These are phyloP conservation scores for Acer saccharum DNA, from an alignment of 345 rosid genomes.

Conservation along the genomic window DNA sequence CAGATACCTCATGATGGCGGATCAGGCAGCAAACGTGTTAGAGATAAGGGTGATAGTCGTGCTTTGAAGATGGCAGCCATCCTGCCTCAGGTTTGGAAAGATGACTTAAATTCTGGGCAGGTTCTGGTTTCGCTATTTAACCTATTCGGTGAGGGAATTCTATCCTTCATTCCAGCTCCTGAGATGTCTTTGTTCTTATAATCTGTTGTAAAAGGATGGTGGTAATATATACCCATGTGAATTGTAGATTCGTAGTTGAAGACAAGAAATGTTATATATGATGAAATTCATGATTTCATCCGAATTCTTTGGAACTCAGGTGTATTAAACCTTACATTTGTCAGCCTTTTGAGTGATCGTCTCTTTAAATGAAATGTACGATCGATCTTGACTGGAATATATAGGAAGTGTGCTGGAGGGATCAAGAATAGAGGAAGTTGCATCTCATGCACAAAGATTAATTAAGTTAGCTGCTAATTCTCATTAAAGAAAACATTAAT, in stretches of 20 bases:
- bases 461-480: too few relatives aligned
- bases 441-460: too few relatives aligned
- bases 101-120: conserved; percentile 69
- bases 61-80: conserved; percentile 50
- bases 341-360: neutral
- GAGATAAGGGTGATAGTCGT: conserved; percentile 27
- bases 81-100: conserved; percentile 73
- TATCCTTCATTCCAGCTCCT: conserved; percentile 76
- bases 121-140: conserved; percentile 63
- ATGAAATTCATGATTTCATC: neutral
- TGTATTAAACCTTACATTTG: neutral
- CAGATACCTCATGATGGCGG: conserved; percentile 31
- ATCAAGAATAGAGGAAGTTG: too few relatives aligned
- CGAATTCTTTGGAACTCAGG: neutral
- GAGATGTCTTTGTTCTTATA: conserved; percentile 76
- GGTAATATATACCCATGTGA: neutral
- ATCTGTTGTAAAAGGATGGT: conserved; percentile 24
- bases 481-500: too few relatives aligned
- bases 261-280: too few relatives aligned
- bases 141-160: conserved; percentile 69
- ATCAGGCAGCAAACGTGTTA: conserved; percentile 29
- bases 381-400: too few relatives aligned
- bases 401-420: too few relatives aligned
- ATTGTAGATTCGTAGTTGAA: neutral
- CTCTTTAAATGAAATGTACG: neutral